phyloP scores from a whole-genome alignment of 2,329 filamentous ascomycete species.

The Sclerotiophoma versabilis region DNA sequence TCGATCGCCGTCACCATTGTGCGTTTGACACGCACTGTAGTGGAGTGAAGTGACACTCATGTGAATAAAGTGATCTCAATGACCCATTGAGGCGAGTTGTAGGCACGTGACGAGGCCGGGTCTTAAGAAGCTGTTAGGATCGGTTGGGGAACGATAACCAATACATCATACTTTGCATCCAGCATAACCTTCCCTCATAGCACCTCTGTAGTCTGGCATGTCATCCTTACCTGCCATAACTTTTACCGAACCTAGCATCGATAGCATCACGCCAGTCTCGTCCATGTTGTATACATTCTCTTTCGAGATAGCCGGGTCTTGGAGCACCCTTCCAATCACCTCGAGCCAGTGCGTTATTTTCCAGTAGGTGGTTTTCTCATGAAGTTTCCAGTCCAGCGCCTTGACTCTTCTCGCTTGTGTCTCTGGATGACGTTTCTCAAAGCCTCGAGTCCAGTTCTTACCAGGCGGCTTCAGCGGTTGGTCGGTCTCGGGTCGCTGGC shows the following conservation, averaged over 20 bases:
- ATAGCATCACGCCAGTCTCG: conserved; percentile 23
- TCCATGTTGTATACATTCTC: conserved; percentile 25
- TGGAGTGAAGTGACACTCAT: too few relatives aligned
- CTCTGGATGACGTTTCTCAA: conserved; percentile 25
- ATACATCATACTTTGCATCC: too few relatives aligned
- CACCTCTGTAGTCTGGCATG: conserved; percentile 18
- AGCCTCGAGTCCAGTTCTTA: conserved; percentile 25
- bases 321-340: conserved; percentile 23
- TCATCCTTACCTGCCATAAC: conserved; percentile 29
- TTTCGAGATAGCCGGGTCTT: conserved; percentile 16
- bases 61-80: too few relatives aligned
- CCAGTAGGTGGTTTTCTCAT: conserved; percentile 27
- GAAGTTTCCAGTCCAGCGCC: conserved; percentile 28
- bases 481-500: conserved; percentile 10
- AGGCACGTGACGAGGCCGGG: too few relatives aligned
- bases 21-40: conserved; percentile 19
- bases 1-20: conserved; percentile 23
- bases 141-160: too few relatives aligned
- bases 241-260: conserved; percentile 22
- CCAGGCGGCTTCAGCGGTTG: conserved; percentile 22
- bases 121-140: too few relatives aligned
- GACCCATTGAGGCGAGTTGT: too few relatives aligned
- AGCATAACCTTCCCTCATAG: too few relatives aligned
- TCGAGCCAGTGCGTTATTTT: conserved; percentile 35
- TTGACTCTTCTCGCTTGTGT: conserved; percentile 21